A percentile compares a stretch with the other conserved stretches of the same genome.
phyloP scores from a whole-genome alignment of 192 early-diverging fungal genomes.

The Gryganskiella cystojenkinii region DNA sequence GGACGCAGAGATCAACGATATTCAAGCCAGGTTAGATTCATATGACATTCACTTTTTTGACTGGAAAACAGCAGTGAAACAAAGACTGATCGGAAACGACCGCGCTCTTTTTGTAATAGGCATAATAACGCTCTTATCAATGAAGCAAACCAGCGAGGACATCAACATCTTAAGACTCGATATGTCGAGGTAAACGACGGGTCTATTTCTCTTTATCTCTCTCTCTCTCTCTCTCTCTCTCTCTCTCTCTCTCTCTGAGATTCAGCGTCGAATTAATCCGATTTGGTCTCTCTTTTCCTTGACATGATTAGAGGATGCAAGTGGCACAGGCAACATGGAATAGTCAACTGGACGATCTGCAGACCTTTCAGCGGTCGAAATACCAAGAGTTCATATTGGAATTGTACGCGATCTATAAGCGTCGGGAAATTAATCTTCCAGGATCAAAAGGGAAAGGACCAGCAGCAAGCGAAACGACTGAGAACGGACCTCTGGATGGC shows the following conservation, averaged over 20 bases:
- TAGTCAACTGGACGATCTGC: constrained; percentile 61
- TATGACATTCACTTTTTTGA: neutral
- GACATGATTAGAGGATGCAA: constrained; percentile 50
- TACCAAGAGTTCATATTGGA: constrained; percentile 69
- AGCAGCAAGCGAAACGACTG: neutral
- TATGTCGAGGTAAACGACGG: constrained; percentile 48
- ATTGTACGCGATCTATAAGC: constrained; percentile 60
- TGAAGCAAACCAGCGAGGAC: constrained; percentile 29
- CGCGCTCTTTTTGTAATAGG: constrained; percentile 1
- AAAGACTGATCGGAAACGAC: neutral
- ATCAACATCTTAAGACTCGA: constrained; percentile 43
- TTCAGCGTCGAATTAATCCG: neutral
- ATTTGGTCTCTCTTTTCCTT: neutral
- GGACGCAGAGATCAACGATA: constrained; percentile 42
- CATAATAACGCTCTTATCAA: constrained; percentile 26
- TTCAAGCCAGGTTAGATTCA: constrained; percentile 40
- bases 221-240: neutral
- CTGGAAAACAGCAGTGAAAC: too few species aligned
- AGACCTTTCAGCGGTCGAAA: constrained; percentile 59
- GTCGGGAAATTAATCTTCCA: constrained; percentile 25
- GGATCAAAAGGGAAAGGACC: neutral
- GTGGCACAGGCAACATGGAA: constrained; percentile 62
- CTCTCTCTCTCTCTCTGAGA: neutral
- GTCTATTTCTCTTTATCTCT: neutral
- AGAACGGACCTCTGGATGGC: constrained; percentile 46